Evolutionary conservation across 2,329 filamentous ascomycete species (phyloP).

Genomic region (Madurella fahalii): DNA sequence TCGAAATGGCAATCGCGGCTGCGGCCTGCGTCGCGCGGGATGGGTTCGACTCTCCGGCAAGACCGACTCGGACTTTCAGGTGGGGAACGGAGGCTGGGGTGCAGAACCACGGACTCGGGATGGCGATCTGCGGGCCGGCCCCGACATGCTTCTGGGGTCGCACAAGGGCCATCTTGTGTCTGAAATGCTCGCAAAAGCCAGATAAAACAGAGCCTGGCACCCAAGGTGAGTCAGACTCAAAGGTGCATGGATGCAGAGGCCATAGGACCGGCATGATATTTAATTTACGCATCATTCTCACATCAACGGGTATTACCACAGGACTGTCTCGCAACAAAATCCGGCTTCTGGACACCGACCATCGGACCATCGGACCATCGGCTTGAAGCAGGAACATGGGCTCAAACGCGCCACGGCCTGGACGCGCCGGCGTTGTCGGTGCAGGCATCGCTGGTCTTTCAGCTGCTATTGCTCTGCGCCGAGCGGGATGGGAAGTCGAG

Average conservation of each 20-base stretch:
- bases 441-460: conserved; percentile 3
- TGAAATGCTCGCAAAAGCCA: background rate
- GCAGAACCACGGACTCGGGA: background rate
- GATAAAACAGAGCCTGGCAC: too few species aligned
- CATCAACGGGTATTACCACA: too few species aligned
- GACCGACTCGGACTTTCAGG: background rate
- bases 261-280: too few species aligned
- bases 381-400: background rate
- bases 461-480: conserved; percentile 8
- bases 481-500: conserved; percentile 32
- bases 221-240: too few species aligned
- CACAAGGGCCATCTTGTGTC: background rate
- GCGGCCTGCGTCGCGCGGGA: background rate
- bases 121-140: background rate
- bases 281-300: too few species aligned
- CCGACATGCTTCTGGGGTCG: background rate
- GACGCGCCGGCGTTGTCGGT: background rate
- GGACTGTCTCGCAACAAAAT: too few species aligned
- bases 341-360: too few species aligned
- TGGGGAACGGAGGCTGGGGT: background rate
- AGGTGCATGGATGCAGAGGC: too few species aligned
- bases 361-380: too few species aligned
- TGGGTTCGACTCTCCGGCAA: background rate
- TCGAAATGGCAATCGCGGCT: too few species aligned
- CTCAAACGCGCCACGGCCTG: background rate